These are phyloP conservation scores for Xylariomycetidae sp. DNA, from an alignment of 2,329 filamentous ascomycete genomes.

Conservation along the genomic window DNA sequence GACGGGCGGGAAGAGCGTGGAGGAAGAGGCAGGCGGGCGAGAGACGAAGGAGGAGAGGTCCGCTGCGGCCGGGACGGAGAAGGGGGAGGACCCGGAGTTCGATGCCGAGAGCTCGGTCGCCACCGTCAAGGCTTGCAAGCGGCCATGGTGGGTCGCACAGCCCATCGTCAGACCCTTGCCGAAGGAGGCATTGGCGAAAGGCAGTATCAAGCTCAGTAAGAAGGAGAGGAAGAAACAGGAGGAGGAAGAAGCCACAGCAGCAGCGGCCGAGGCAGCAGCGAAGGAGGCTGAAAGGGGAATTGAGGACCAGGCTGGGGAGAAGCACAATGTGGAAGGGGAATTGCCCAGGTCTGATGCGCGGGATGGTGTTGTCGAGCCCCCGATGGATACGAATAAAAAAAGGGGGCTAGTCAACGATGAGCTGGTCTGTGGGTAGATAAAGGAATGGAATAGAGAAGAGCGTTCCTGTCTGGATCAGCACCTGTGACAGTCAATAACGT, in stretches of 20 bases:
- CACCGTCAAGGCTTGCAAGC: slow-evolving; percentile 66
- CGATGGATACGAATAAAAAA: slow-evolving; percentile 10
- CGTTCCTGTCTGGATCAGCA: too few relatives aligned
- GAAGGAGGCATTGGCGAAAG: slow-evolving; percentile 79
- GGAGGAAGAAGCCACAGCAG: slow-evolving; percentile 26
- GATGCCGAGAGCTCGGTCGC: slow-evolving; percentile 58
- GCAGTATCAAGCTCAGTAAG: slow-evolving; percentile 69
- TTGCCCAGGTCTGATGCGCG: slow-evolving; percentile 18
- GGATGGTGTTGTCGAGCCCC: slow-evolving; percentile 19
- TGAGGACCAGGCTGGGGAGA: background rate
- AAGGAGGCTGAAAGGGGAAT: slow-evolving; percentile 4
- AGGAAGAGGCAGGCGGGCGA: slow-evolving; percentile 25
- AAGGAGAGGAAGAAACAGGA: slow-evolving; percentile 51
- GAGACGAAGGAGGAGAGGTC: slow-evolving; percentile 26
- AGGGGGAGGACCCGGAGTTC: slow-evolving; percentile 24
- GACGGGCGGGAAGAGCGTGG: slow-evolving; percentile 44
- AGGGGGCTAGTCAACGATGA: slow-evolving; percentile 15
- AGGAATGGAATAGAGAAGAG: too few relatives aligned
- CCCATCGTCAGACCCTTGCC: slow-evolving; percentile 82
- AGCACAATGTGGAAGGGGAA: slow-evolving; percentile 10
- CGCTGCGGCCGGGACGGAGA: too few relatives aligned
- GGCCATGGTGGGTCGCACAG: slow-evolving; percentile 89
- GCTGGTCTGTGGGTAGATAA: slow-evolving; percentile 24
- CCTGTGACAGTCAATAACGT: too few relatives aligned
- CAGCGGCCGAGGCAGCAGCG: slow-evolving; percentile 6